A percentile compares a stretch with the other conserved stretches of the same genome.
Conservation (phyloP, 352 stramenopile species). For the Thalassiosira hispida region DNA sequence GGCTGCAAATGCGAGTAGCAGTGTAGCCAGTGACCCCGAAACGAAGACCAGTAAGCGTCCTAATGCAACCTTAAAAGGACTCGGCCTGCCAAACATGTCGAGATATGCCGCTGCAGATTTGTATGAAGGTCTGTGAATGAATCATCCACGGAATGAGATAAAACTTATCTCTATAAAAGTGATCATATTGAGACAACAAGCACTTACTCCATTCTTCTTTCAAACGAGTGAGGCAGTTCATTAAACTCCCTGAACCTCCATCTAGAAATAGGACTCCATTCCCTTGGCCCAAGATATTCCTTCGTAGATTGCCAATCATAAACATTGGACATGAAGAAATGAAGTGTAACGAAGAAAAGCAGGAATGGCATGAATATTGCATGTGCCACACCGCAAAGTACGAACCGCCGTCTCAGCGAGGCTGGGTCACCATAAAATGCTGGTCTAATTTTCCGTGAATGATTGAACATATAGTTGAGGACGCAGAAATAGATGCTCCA, state of each 20-base stretch:
- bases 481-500: slow-evolving; percentile 95
- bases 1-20: slow-evolving; percentile 89
- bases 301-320: slow-evolving; percentile 94
- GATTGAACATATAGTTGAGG: slow-evolving; percentile 96
- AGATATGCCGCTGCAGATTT: slow-evolving; percentile 92
- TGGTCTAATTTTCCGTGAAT: slow-evolving; percentile 89
- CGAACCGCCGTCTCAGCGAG: slow-evolving; percentile 92
- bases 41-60: slow-evolving; percentile 94
- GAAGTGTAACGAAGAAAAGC: slow-evolving; percentile 94
- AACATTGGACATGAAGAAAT: slow-evolving; percentile 96
- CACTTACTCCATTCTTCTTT: slow-evolving; percentile 88
- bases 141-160: not conserved
- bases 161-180: not conserved
- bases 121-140: slow-evolving; percentile 85
- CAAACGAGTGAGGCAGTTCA: slow-evolving; percentile 95
- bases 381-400: slow-evolving; percentile 93
- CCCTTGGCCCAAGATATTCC: slow-evolving; percentile 93
- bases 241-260: slow-evolving; percentile 97
- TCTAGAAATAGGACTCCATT: slow-evolving; percentile 40
- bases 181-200: not conserved
- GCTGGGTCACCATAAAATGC: slow-evolving; percentile 88
- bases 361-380: slow-evolving; percentile 96
- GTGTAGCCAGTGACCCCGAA: slow-evolving; percentile 93
- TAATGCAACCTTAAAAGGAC: slow-evolving; percentile 87
- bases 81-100: slow-evolving; percentile 91